A percentile compares a stretch with the other conserved stretches of the same genome.
These are phyloP conservation scores for Neofusicoccum sp. DNA, from an alignment of 2,329 filamentous ascomycete genomes.

Conservation along the genomic window DNA sequence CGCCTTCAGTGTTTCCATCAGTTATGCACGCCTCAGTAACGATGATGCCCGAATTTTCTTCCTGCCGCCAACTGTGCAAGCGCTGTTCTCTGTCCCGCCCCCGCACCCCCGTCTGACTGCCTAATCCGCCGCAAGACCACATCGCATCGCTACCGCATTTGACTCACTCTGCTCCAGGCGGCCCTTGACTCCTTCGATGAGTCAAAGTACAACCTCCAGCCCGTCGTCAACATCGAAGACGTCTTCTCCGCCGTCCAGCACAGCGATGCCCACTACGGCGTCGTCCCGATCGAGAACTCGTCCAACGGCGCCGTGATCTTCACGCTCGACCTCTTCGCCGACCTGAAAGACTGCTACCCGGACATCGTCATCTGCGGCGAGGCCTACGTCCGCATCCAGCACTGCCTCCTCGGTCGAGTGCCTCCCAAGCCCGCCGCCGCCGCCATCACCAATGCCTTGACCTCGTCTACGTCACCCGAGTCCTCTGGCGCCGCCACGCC, in stretches of 20 bases:
- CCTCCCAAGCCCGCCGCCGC: not conserved
- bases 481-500: slow-evolving; percentile 53
- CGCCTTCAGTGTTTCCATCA: too few species aligned
- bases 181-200: slow-evolving; percentile 54
- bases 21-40: too few species aligned
- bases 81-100: slow-evolving; percentile 15
- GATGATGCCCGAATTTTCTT: too few species aligned
- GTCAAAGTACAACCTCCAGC: slow-evolving; percentile 40
- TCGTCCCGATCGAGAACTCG: slow-evolving; percentile 95
- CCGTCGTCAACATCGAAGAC: slow-evolving; percentile 59
- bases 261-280: slow-evolving; percentile 66
- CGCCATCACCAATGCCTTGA: not conserved
- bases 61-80: too few species aligned
- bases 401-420: slow-evolving; percentile 72
- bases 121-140: not conserved
- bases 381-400: slow-evolving; percentile 83
- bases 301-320: slow-evolving; percentile 91
- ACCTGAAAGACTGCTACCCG: slow-evolving; percentile 64
- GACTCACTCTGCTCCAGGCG: slow-evolving; percentile 45
- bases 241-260: slow-evolving; percentile 79
- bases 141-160: not conserved
- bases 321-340: slow-evolving; percentile 86
- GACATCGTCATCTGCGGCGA: slow-evolving; percentile 80
- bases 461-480: not conserved
- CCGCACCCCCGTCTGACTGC: slow-evolving; percentile 23